phyloP scores from a whole-genome alignment of 2,329 filamentous ascomycete species.

The Graphilbum ipis-grandicollis region DNA sequence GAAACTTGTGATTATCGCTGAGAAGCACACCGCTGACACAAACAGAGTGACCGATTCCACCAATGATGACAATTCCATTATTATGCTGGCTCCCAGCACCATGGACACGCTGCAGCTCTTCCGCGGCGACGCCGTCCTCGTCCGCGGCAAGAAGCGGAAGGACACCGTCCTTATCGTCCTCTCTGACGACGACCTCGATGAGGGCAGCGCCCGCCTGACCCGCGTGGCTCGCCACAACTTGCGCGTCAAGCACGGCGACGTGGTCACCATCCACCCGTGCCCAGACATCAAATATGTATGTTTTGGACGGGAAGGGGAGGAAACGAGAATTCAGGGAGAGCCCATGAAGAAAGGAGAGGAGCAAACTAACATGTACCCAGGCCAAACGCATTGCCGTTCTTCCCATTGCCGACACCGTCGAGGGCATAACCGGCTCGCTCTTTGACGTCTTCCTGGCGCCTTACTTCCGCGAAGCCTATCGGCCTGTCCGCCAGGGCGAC shows the following conservation, averaged over 20 bases:
- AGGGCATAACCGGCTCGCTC: constrained; percentile 90
- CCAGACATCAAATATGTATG: constrained; percentile 99
- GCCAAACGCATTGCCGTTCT: constrained; percentile 98
- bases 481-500: constrained; percentile 91
- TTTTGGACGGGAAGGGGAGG: too few relatives aligned
- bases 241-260: constrained; percentile 94
- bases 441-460: constrained; percentile 99
- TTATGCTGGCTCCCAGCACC: constrained; percentile 92
- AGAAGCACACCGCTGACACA: not conserved
- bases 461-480: constrained; percentile 98
- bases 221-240: constrained; percentile 97
- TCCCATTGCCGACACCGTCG: constrained; percentile 93
- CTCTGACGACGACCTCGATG: constrained; percentile 93
- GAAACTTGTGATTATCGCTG: too few relatives aligned
- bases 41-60: constrained; percentile 86
- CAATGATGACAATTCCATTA: constrained; percentile 99
- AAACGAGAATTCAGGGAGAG: too few relatives aligned
- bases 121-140: constrained; percentile 93
- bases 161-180: constrained; percentile 96
- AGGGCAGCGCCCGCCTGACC: constrained; percentile 94
- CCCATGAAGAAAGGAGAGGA: too few relatives aligned
- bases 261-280: constrained; percentile 93
- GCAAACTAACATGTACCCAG: constrained; percentile 32
- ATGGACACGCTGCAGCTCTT: constrained; percentile 98
- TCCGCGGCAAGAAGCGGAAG: constrained; percentile 99